Conservation (phyloP, 2,329 filamentous ascomycete species). For the Chalara sp. region DNA sequence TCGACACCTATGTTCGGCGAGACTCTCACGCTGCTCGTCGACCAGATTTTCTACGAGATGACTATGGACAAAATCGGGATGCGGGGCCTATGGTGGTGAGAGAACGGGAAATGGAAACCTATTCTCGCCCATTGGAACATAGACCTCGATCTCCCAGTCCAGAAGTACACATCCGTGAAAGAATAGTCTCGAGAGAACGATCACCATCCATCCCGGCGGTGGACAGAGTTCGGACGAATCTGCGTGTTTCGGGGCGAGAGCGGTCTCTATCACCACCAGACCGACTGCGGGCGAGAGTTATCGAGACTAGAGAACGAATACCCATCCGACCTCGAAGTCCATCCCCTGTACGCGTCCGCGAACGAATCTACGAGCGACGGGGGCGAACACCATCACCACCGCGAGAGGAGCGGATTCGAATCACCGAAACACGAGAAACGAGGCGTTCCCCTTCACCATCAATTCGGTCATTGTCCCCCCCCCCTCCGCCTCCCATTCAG, state of each 20-base stretch:
- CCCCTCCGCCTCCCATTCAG: constrained; percentile 48
- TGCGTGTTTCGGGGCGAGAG: constrained; percentile 18
- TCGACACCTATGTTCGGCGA: constrained; percentile 19
- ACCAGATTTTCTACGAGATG: constrained; percentile 25
- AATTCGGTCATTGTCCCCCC: constrained; percentile 20
- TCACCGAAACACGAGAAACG: constrained; percentile 6
- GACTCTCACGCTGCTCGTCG: constrained; percentile 18
- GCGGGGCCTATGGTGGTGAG: constrained; percentile 22
- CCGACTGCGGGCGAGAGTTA: constrained; percentile 22
- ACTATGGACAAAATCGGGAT: constrained; percentile 17
- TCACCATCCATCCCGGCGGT: constrained; percentile 11
- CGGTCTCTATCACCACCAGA: constrained; percentile 20
- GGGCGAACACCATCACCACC: constrained; percentile 21
- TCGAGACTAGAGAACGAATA: constrained; percentile 22
- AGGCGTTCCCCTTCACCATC: not conserved
- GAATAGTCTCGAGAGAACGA: constrained; percentile 18
- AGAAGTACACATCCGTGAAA: constrained; percentile 19
- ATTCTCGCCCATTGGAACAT: constrained; percentile 19
- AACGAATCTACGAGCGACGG: constrained; percentile 23
- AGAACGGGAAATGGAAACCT: constrained; percentile 23
- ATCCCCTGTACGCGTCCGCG: constrained; percentile 20
- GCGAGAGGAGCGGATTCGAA: constrained; percentile 22
- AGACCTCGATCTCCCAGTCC: constrained; percentile 24
- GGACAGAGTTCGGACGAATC: constrained; percentile 9
- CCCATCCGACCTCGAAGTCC: constrained; percentile 19